Percentiles rank a stretch among this genome's conserved stretches.
Conservation (phyloP, 306 rosid species). For the Quercus gilva region DNA sequence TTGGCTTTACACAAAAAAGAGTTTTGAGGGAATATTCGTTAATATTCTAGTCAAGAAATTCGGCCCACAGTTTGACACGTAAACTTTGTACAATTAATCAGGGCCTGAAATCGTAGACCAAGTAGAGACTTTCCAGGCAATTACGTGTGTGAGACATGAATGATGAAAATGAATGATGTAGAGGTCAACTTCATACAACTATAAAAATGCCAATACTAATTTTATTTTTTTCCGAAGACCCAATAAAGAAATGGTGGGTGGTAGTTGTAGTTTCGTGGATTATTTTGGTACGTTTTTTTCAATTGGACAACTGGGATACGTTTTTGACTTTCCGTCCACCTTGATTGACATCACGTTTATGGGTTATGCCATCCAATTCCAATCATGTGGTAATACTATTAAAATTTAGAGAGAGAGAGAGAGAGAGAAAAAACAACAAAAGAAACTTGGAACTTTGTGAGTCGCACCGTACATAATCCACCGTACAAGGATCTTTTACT, state of each 20-base stretch:
- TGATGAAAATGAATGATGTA: neutral
- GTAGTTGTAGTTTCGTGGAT: slow-evolving; percentile 3
- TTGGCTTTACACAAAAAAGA: slow-evolving; percentile 2
- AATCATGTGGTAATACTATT: slow-evolving; percentile 41
- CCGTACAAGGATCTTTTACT: slow-evolving; percentile 57
- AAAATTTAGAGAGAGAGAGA: neutral
- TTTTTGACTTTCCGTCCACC: slow-evolving; percentile 37
- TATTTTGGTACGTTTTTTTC: slow-evolving; percentile 12
- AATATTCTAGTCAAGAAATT: slow-evolving; percentile 56
- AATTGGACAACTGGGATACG: slow-evolving; percentile 38
- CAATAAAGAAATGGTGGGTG: slow-evolving; percentile 1
- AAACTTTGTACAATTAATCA: slow-evolving; percentile 22
- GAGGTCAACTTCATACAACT: slow-evolving; percentile 33
- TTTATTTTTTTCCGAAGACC: too few relatives aligned
- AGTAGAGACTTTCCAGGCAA: slow-evolving; percentile 50
- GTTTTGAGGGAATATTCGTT: slow-evolving; percentile 23
- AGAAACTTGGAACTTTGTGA: slow-evolving; percentile 35
- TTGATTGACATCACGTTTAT: slow-evolving; percentile 27
- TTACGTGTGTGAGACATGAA: slow-evolving; percentile 30
- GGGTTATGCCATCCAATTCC: slow-evolving; percentile 5
- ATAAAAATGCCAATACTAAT: neutral
- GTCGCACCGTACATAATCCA: slow-evolving; percentile 61
- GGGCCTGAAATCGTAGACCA: slow-evolving; percentile 31
- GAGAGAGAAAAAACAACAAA: too few relatives aligned
- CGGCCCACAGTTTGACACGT: slow-evolving; percentile 72